Evolutionary conservation across 768 basidiomycete genomes (phyloP).

Genomic region (Kwoniella pini): DNA sequence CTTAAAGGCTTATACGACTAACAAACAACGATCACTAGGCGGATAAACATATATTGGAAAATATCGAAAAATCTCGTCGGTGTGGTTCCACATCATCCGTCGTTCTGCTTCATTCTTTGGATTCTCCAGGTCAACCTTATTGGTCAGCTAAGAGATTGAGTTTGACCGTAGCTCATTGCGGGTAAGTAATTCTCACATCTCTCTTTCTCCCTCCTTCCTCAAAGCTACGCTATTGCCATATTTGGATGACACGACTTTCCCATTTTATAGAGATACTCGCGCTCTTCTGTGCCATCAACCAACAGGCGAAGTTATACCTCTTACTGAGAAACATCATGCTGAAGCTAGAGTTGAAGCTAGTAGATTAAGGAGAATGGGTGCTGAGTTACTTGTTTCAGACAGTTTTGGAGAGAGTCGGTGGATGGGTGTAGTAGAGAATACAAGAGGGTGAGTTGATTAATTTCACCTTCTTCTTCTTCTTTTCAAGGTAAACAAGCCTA

Average conservation of each 20-base stretch:
- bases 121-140: slow-evolving; percentile 73
- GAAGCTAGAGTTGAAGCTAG: slow-evolving; percentile 83
- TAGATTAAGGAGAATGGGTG: slow-evolving; percentile 81
- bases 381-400: slow-evolving; percentile 77
- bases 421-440: slow-evolving; percentile 91
- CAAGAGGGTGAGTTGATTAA: slow-evolving; percentile 67
- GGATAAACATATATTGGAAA: slow-evolving; percentile 70
- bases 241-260: no score
- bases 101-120: slow-evolving; percentile 85
- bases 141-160: slow-evolving; percentile 73
- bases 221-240: no score
- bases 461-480: no score
- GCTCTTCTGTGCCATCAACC: slow-evolving; percentile 76
- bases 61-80: slow-evolving; percentile 65
- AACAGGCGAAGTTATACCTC: slow-evolving; percentile 71
- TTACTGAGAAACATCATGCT: slow-evolving; percentile 96
- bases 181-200: no score
- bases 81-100: slow-evolving; percentile 92
- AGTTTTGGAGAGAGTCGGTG: slow-evolving; percentile 90
- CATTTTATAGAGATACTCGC: slow-evolving; percentile 73
- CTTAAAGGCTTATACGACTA: no score
- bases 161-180: slow-evolving; percentile 88
- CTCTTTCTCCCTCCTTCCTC: no score
- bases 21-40: slow-evolving; percentile 58
- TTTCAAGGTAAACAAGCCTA: no score